Percentiles rank a stretch among this genome's conserved stretches.
These are phyloP conservation scores for Chrysosphaeria jannelii DNA, from an alignment of 2,329 filamentous ascomycete genomes.

Conservation along the genomic window DNA sequence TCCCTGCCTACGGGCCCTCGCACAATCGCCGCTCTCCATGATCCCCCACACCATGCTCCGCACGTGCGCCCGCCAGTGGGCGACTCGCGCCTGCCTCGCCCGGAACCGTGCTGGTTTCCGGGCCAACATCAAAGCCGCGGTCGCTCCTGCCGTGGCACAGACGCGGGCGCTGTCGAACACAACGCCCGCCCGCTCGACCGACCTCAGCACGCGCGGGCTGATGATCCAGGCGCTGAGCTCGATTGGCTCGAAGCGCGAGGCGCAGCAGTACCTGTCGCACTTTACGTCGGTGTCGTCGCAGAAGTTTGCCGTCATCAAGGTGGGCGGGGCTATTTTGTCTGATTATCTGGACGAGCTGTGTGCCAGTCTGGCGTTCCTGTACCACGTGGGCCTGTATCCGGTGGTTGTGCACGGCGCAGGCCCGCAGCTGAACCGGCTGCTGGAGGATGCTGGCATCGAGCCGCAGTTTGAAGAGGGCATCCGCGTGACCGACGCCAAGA, in stretches of 20 bases:
- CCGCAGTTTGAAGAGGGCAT: slow-evolving; percentile 93
- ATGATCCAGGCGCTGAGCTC: slow-evolving; percentile 81
- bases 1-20: no score
- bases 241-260: slow-evolving; percentile 85
- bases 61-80: no score
- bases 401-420: slow-evolving; percentile 89
- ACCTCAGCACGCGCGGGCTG: slow-evolving; percentile 41
- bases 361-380: slow-evolving; percentile 65
- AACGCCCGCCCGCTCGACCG: slow-evolving; percentile 9
- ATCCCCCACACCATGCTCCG: no score
- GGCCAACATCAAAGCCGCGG: no score
- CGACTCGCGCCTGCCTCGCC: no score
- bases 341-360: slow-evolving; percentile 83
- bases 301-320: slow-evolving; percentile 95
- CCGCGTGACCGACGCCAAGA: slow-evolving; percentile 83
- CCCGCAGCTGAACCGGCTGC: slow-evolving; percentile 66
- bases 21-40: no score
- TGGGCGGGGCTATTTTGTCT: slow-evolving; percentile 82
- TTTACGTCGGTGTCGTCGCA: slow-evolving; percentile 92
- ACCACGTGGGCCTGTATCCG: slow-evolving; percentile 81
- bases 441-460: slow-evolving; percentile 75
- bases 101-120: no score
- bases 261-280: slow-evolving; percentile 89
- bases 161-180: slow-evolving; percentile 10
- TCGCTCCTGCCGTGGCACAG: no score